Evolutionary conservation across 1,139 yeast species (phyloP).

Genomic region (Yamadazyma oceani): DNA sequence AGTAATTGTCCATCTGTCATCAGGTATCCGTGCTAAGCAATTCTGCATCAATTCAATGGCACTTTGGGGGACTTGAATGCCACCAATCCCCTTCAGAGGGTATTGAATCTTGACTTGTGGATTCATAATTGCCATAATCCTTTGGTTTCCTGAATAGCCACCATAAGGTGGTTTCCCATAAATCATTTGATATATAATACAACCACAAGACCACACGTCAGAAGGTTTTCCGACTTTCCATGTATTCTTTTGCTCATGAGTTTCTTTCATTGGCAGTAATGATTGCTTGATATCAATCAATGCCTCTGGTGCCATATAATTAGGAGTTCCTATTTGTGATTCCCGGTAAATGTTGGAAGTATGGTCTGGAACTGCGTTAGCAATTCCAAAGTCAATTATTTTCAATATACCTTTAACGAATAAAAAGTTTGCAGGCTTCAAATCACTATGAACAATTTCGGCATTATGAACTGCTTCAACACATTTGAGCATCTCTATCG

Average conservation of each 20-base stretch:
- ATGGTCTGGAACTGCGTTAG: slow-evolving; percentile 90
- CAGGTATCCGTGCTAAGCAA: slow-evolving; percentile 75
- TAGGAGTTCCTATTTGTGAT: slow-evolving; percentile 92
- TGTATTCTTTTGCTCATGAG: slow-evolving; percentile 37
- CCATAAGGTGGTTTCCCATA: slow-evolving; percentile 95
- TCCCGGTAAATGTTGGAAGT: slow-evolving; percentile 89
- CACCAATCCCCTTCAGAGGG: slow-evolving; percentile 63
- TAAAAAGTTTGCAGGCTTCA: slow-evolving; percentile 93
- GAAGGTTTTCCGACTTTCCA: slow-evolving; percentile 96
- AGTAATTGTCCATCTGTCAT: slow-evolving; percentile 62
- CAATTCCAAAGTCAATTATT: slow-evolving; percentile 94
- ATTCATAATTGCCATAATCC: slow-evolving; percentile 82
- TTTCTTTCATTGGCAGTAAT: slow-evolving; percentile 25
- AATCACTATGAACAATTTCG: slow-evolving; percentile 90
- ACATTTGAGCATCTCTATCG: slow-evolving; percentile 78
- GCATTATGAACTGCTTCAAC: slow-evolving; percentile 84
- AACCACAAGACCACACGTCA: slow-evolving; percentile 98
- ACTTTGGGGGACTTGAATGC: slow-evolving; percentile 63
- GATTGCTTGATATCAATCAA: slow-evolving; percentile 58
- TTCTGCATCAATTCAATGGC: slow-evolving; percentile 71
- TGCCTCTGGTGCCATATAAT: slow-evolving; percentile 98
- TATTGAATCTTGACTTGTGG: slow-evolving; percentile 78
- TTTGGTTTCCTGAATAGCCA: slow-evolving; percentile 70
- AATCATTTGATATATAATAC: slow-evolving; percentile 92
- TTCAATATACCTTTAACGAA: slow-evolving; percentile 83